These are phyloP conservation scores for Bocquillonia castaneifolia DNA, from an alignment of 441 rosid genomes.

Conservation along the genomic window DNA sequence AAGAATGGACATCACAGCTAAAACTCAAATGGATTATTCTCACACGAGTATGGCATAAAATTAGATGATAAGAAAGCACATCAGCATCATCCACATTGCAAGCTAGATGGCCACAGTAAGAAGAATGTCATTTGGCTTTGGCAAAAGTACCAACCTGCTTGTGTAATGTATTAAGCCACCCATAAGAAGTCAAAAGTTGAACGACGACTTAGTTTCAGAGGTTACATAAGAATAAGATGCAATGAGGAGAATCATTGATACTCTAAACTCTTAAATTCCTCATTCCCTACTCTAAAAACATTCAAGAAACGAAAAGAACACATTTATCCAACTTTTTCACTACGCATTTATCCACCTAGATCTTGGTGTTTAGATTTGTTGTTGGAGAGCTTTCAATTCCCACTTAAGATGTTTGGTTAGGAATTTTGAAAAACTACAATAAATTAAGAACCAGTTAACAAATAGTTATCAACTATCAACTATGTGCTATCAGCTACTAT, in stretches of 20 bases:
- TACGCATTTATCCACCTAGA: no score
- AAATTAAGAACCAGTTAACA: no score
- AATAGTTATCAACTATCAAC: no score
- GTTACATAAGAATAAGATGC: neutral
- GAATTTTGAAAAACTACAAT: no score
- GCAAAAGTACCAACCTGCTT: neutral
- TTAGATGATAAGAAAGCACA: neutral
- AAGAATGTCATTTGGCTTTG: conserved; percentile 8
- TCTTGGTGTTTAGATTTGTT: no score
- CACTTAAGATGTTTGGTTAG: no score
- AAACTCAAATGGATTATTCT: neutral
- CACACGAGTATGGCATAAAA: neutral
- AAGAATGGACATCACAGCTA: neutral
- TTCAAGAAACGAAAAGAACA: neutral
- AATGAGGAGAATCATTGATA: neutral
- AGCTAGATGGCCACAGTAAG: neutral
- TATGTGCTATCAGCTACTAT: no score
- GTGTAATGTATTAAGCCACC: neutral
- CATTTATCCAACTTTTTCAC: neutral
- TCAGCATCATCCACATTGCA: neutral
- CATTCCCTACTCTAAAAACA: neutral
- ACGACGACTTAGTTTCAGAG: neutral
- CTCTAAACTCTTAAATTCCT: neutral
- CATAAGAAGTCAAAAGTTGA: neutral
- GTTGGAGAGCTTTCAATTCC: no score